Conservation (phyloP, 352 stramenopile species). For the Pythium graminicola region DNA sequence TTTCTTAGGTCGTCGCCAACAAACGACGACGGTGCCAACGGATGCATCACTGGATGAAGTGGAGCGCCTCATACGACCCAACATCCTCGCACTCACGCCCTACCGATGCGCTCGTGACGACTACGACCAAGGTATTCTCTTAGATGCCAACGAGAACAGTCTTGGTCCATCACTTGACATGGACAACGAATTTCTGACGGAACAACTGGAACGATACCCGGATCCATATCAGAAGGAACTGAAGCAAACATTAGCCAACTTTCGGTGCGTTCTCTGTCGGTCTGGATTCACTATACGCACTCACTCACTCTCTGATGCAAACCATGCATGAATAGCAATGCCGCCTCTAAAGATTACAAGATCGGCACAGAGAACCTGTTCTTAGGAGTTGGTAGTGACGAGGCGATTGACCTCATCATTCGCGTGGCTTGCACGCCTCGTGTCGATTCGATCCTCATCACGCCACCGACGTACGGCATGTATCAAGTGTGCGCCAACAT, state of each 20-base stretch:
- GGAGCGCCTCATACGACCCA: constrained; percentile 90
- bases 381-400: constrained; percentile 96
- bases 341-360: constrained; percentile 35
- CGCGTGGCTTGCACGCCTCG: constrained; percentile 94
- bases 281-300: no score
- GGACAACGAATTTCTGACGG: constrained; percentile 56
- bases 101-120: constrained; percentile 97
- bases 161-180: constrained; percentile 85
- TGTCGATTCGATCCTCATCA: constrained; percentile 93
- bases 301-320: no score
- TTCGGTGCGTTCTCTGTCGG: constrained; percentile 39
- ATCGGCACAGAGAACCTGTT: constrained; percentile 93
- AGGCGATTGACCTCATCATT: constrained; percentile 98
- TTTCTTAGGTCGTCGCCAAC: constrained; percentile 49
- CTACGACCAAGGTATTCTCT: constrained; percentile 90
- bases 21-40: not conserved
- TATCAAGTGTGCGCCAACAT: constrained; percentile 98
- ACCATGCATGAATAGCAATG: constrained; percentile 36
- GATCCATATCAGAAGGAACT: constrained; percentile 92
- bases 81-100: constrained; percentile 94
- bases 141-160: constrained; percentile 99
- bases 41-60: constrained; percentile 43
- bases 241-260: constrained; percentile 88
- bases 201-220: constrained; percentile 93
- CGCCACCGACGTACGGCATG: constrained; percentile 98